These are phyloP conservation scores for Pythium dissimile DNA, from an alignment of 352 stramenopile species.

Conservation along the genomic window DNA sequence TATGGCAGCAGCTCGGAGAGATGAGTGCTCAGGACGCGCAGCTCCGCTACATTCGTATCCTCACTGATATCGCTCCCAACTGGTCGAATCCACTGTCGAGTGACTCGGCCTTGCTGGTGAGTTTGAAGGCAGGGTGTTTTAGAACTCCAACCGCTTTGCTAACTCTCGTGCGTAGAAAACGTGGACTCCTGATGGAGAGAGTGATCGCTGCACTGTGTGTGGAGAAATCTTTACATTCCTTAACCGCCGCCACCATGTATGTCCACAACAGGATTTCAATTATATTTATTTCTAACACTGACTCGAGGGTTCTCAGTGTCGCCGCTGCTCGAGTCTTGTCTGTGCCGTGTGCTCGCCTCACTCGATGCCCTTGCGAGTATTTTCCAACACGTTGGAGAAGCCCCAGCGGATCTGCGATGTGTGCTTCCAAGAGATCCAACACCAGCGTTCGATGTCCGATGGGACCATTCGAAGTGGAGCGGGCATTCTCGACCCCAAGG, in stretches of 20 bases:
- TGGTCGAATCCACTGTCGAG: conserved; percentile 47
- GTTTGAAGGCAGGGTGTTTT: background rate
- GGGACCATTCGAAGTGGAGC: background rate
- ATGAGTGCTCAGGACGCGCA: conserved; percentile 44
- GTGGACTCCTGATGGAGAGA: conserved; percentile 65
- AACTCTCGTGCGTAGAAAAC: conserved; percentile 31
- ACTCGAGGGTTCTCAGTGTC: too few species aligned
- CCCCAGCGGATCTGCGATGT: conserved; percentile 46
- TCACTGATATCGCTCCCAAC: conserved; percentile 49
- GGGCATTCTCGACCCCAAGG: conserved; percentile 12
- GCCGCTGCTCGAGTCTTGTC: conserved; percentile 56
- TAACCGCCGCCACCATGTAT: conserved; percentile 69
- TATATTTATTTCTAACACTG: too few species aligned
- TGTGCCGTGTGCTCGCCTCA: conserved; percentile 63
- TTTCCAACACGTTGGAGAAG: conserved; percentile 34
- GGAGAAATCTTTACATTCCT: conserved; percentile 64
- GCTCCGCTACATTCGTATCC: conserved; percentile 47
- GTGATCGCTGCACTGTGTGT: conserved; percentile 53
- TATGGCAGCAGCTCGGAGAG: conserved; percentile 60
- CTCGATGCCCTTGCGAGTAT: conserved; percentile 44
- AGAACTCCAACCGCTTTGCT: too few species aligned
- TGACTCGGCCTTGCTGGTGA: conserved; percentile 55
- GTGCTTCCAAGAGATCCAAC: conserved; percentile 36
- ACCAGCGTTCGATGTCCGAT: background rate
- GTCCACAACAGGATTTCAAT: too few species aligned